Evolutionary conservation across 2,329 filamentous ascomycete species (phyloP).

Genomic region (Coniochaeta sp.): DNA sequence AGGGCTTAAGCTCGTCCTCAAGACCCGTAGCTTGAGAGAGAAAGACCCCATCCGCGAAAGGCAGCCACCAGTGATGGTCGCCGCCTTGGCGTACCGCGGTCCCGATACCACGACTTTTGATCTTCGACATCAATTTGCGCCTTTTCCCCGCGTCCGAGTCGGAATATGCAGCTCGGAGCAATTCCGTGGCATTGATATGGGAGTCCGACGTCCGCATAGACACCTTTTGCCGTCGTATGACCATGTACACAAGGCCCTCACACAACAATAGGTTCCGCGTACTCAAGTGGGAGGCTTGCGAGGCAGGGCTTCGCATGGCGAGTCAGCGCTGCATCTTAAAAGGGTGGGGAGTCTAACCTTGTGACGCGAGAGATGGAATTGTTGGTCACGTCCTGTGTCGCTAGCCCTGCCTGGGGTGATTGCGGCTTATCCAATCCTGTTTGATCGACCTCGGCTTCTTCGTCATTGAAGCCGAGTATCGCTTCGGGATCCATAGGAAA

Average conservation of each 20-base stretch:
- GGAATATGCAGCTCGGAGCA: neutral
- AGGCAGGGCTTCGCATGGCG: neutral
- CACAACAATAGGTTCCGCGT: neutral
- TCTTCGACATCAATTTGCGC: neutral
- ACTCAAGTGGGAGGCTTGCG: neutral
- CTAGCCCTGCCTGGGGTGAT: too few relatives aligned
- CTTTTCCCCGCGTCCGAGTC: neutral
- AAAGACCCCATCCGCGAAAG: neutral
- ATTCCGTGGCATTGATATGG: neutral
- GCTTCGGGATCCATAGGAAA: too few relatives aligned
- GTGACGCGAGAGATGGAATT: too few relatives aligned
- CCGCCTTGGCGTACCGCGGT: neutral
- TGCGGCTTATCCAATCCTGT: too few relatives aligned
- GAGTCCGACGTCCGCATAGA: neutral
- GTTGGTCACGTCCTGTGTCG: too few relatives aligned
- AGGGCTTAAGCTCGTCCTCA: neutral
- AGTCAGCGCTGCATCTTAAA: too few relatives aligned
- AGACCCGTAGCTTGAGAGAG: neutral
- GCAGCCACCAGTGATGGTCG: neutral
- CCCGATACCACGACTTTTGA: neutral
- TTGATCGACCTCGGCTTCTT: too few relatives aligned
- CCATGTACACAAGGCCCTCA: neutral
- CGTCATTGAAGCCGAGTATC: too few relatives aligned
- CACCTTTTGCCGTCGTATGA: neutral
- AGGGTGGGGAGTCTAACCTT: too few relatives aligned